Conservation (phyloP, 2,329 filamentous ascomycete species). For the Pestalotiopsis fici region DNA sequence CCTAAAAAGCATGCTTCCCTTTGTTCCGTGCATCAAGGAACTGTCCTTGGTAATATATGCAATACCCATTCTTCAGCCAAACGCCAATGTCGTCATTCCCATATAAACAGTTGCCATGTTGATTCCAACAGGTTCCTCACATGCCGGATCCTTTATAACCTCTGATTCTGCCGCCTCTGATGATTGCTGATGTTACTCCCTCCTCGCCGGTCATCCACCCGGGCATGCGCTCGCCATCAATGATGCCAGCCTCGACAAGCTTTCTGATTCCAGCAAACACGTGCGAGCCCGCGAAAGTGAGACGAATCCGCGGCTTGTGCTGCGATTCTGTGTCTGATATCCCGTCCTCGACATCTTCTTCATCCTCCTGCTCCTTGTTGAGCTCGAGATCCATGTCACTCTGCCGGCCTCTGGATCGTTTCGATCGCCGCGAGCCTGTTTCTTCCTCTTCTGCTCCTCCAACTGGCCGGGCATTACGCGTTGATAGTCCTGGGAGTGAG, state of each 20-base stretch:
- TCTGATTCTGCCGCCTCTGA: conserved; percentile 66
- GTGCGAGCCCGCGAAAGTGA: conserved; percentile 75
- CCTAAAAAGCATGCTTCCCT: neutral
- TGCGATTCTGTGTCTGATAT: conserved; percentile 18
- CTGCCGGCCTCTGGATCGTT: conserved; percentile 22
- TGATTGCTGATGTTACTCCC: conserved; percentile 71
- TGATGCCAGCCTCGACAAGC: conserved; percentile 73
- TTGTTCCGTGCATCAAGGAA: neutral
- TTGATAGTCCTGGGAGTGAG: conserved; percentile 42
- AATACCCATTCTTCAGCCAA: neutral
- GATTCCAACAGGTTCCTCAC: conserved; percentile 12
- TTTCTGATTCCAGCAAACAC: conserved; percentile 80
- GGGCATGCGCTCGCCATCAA: conserved; percentile 79
- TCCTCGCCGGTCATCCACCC: conserved; percentile 92
- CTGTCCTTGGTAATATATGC: neutral
- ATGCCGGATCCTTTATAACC: conserved; percentile 59
- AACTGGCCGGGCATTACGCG: neutral
- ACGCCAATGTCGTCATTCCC: neutral
- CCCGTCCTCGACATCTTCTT: conserved; percentile 25
- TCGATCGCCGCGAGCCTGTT: neutral
- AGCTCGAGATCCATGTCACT: conserved; percentile 22
- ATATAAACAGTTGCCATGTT: neutral
- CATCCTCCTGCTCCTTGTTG: conserved; percentile 9
- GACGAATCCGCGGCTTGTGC: conserved; percentile 61
- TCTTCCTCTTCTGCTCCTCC: conserved; percentile 15